phyloP scores from a whole-genome alignment of 2,329 filamentous ascomycete species.

The Alternaria brassicae region DNA sequence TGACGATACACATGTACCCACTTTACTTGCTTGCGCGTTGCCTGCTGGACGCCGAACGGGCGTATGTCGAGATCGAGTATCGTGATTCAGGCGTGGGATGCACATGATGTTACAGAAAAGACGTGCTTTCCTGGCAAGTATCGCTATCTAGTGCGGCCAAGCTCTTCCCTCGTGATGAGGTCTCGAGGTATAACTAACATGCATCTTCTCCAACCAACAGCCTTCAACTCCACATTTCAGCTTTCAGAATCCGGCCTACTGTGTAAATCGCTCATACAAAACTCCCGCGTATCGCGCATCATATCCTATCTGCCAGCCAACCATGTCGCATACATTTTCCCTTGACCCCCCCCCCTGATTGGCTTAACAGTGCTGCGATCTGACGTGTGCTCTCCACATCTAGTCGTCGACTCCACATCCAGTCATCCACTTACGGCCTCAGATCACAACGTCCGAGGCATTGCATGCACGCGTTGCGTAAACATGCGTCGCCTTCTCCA shows the following conservation, averaged over 20 bases:
- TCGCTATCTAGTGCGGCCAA: constrained; percentile 1
- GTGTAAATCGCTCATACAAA: neutral
- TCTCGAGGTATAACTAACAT: constrained; percentile 1
- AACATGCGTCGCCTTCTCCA: constrained; percentile 1
- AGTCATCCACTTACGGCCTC: neutral
- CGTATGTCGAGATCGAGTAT: neutral
- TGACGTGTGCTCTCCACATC: constrained; percentile 9
- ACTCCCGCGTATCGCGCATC: constrained; percentile 1
- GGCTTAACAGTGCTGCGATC: constrained; percentile 3
- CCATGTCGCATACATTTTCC: neutral
- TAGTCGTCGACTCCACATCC: neutral
- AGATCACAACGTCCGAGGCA: neutral
- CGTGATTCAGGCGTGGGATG: constrained; percentile 3
- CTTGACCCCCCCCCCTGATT: neutral
- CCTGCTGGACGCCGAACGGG: constrained; percentile 1
- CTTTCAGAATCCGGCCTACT: neutral
- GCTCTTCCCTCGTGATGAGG: constrained; percentile 2
- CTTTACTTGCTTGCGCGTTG: constrained; percentile 4
- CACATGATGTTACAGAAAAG: neutral
- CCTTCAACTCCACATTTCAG: constrained; percentile 3
- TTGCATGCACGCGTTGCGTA: constrained; percentile 3
- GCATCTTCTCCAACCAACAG: neutral
- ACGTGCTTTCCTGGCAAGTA: constrained; percentile 1
- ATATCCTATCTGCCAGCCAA: neutral
- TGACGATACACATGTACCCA: constrained; percentile 1